Evolutionary conservation across 768 basidiomycete genomes (phyloP).

Genomic region (Russula brevipes): DNA sequence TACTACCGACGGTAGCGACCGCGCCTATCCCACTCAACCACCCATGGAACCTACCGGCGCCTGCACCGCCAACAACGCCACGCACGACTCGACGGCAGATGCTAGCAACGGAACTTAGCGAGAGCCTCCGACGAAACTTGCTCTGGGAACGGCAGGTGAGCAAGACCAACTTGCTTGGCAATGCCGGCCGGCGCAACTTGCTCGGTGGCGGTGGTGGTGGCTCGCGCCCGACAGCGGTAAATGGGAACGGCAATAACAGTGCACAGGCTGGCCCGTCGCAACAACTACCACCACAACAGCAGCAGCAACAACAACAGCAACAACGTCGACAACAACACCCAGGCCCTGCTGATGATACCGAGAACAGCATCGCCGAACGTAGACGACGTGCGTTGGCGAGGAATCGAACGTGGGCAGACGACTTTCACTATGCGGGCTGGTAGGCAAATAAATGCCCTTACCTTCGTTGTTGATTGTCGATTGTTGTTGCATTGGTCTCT

Average conservation of each 20-base stretch:
- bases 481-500: neutral
- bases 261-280: slow-evolving; percentile 28
- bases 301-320: neutral
- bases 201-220: slow-evolving; percentile 26
- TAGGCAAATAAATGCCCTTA: slow-evolving; percentile 27
- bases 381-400: slow-evolving; percentile 43
- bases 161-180: slow-evolving; percentile 42
- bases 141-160: slow-evolving; percentile 76
- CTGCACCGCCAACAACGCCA: slow-evolving; percentile 67
- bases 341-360: slow-evolving; percentile 2
- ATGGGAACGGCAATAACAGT: slow-evolving; percentile 16
- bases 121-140: slow-evolving; percentile 73
- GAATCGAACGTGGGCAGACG: slow-evolving; percentile 64
- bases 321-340: slow-evolving; percentile 1
- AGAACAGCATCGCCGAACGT: slow-evolving; percentile 13
- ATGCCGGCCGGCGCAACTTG: slow-evolving; percentile 30
- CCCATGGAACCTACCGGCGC: slow-evolving; percentile 70
- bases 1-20: slow-evolving; percentile 36
- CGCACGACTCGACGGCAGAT: slow-evolving; percentile 80
- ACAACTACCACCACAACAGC: slow-evolving; percentile 34
- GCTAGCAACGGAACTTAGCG: slow-evolving; percentile 80
- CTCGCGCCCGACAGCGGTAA: slow-evolving; percentile 32
- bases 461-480: neutral
- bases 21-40: slow-evolving; percentile 55
- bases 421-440: slow-evolving; percentile 65